Conservation (phyloP, 1,139 yeast species). For the Blastobotrys arbuscula region DNA sequence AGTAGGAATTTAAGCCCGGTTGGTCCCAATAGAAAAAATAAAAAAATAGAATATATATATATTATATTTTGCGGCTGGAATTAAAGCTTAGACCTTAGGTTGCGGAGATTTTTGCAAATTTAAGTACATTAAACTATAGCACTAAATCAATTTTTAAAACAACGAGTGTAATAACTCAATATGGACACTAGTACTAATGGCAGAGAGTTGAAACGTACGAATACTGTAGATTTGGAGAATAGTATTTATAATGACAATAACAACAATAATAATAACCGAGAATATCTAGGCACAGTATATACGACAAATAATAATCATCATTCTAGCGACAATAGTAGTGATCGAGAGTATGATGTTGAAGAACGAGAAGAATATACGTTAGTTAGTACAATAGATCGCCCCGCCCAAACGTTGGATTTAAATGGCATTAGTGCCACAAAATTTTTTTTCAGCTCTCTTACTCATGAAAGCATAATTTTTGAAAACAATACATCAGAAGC, state of each 20-base stretch:
- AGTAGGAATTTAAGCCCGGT: too few relatives aligned
- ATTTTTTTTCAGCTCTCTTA: conserved; percentile 10
- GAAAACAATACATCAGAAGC: conserved; percentile 34
- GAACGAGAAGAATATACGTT: conserved; percentile 4
- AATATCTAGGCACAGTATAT: not conserved
- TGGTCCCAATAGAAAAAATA: too few relatives aligned
- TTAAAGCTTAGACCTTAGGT: too few relatives aligned
- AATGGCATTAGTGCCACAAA: conserved; percentile 7
- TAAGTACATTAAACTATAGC: too few relatives aligned
- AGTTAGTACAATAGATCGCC: conserved; percentile 4
- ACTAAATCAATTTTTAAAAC: too few relatives aligned
- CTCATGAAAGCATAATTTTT: conserved; percentile 19
- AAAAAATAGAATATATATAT: too few relatives aligned
- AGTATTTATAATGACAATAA: not conserved
- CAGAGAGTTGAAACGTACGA: too few relatives aligned
- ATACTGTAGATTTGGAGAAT: not conserved
- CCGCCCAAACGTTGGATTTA: conserved; percentile 13
- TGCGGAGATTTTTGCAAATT: too few relatives aligned
- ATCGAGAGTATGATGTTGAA: conserved; percentile 1
- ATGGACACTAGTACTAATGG: too few relatives aligned
- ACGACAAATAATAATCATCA: not conserved
- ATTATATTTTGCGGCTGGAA: too few relatives aligned
- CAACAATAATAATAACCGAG: not conserved
- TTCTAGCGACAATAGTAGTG: not conserved
- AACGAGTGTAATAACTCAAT: too few relatives aligned